phyloP scores from a whole-genome alignment of 2,329 filamentous ascomycete species.

The Clonostachys chloroleuca region DNA sequence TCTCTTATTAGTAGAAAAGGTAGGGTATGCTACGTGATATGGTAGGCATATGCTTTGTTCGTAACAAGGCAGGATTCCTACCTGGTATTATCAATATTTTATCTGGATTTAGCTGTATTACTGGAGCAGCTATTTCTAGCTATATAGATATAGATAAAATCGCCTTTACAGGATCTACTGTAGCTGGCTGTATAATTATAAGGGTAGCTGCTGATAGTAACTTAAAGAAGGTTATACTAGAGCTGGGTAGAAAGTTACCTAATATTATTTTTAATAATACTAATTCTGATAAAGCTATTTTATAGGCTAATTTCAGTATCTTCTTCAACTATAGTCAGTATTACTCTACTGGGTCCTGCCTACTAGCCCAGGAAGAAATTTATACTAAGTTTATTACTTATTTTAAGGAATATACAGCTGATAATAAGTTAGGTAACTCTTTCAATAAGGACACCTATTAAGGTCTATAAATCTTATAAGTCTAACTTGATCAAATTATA shows the following conservation, averaged over 20 bases:
- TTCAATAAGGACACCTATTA: slow-evolving; percentile 51
- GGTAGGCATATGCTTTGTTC: too few species aligned
- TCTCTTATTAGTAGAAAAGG: too few species aligned
- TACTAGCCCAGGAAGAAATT: slow-evolving; percentile 58
- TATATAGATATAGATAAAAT: slow-evolving; percentile 55
- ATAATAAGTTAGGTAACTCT: slow-evolving; percentile 50
- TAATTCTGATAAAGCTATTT: slow-evolving; percentile 57
- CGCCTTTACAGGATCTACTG: slow-evolving; percentile 67
- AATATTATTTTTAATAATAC: slow-evolving; percentile 60
- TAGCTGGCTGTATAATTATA: slow-evolving; percentile 65
- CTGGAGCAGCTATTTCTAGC: slow-evolving; percentile 60
- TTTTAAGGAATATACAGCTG: slow-evolving; percentile 59
- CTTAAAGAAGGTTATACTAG: slow-evolving; percentile 58
- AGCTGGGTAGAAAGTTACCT: slow-evolving; percentile 62
- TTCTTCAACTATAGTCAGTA: slow-evolving; percentile 37
- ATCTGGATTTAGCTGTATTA: slow-evolving; percentile 36
- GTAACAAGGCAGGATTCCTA: too few species aligned
- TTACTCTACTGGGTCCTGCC: slow-evolving; percentile 51
- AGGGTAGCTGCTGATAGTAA: slow-evolving; percentile 60
- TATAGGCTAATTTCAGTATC: background rate
- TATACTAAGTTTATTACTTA: slow-evolving; percentile 58
- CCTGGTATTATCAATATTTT: too few species aligned
- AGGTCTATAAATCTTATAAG: slow-evolving; percentile 42
- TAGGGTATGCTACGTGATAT: too few species aligned
- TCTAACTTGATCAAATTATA: slow-evolving; percentile 37